Percentiles rank a stretch among this genome's conserved stretches.
phyloP scores from a whole-genome alignment of 2,329 filamentous ascomycete genomes.

The Ascosphaera aggregata region DNA sequence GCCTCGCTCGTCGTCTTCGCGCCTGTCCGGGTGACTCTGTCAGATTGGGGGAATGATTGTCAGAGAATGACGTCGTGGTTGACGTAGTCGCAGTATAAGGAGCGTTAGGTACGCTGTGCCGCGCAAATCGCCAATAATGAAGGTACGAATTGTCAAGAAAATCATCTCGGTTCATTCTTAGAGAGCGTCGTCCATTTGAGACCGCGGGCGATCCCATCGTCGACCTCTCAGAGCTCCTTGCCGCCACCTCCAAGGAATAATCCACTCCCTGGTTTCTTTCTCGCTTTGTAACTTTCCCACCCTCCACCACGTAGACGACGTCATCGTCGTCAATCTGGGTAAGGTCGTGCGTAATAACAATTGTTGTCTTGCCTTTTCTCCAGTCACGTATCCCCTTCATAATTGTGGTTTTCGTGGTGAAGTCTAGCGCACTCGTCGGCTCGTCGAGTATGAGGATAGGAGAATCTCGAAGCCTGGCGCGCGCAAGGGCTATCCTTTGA shows the following conservation, averaged over 20 bases:
- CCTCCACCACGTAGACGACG: constrained; percentile 58
- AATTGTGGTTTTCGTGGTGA: constrained; percentile 40
- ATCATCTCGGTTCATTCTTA: not conserved
- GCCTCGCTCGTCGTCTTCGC: no score
- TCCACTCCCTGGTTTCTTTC: constrained; percentile 38
- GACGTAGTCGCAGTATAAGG: no score
- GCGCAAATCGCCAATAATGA: not conserved
- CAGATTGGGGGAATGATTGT: not conserved
- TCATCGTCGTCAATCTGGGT: constrained; percentile 49
- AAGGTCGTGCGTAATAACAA: constrained; percentile 82
- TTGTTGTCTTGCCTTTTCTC: constrained; percentile 62
- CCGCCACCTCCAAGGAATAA: not conserved
- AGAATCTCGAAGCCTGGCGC: constrained; percentile 53
- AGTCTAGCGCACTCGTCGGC: constrained; percentile 65
- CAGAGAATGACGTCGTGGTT: no score
- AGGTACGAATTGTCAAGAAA: not conserved
- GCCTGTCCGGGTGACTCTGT: not conserved
- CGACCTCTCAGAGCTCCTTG: not conserved
- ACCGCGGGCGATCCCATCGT: not conserved
- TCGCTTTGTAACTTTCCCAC: constrained; percentile 42
- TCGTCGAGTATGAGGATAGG: constrained; percentile 74
- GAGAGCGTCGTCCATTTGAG: not conserved
- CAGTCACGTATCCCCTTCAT: constrained; percentile 55
- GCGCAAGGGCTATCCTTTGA: constrained; percentile 58
- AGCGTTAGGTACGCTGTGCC: no score